phyloP scores from a whole-genome alignment of 257 asterid species.

The Scutellaria barbata region DNA sequence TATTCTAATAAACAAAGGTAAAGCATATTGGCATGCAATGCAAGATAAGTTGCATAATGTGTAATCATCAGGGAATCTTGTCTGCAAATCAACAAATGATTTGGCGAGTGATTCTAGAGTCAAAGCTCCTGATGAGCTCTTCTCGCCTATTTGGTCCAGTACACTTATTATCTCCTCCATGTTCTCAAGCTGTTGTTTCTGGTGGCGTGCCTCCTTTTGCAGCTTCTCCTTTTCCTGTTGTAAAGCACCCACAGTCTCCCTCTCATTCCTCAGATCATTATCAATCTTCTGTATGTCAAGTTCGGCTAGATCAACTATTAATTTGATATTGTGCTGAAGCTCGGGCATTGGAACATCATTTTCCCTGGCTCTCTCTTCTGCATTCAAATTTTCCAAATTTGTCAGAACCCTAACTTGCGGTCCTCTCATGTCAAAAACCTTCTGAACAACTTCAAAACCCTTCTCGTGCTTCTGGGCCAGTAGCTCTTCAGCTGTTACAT shows the following conservation, averaged over 20 bases:
- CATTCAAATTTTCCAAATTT: constrained; percentile 82
- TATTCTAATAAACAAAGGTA: constrained; percentile 75
- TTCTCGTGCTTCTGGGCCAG: constrained; percentile 78
- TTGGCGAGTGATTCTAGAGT: constrained; percentile 76
- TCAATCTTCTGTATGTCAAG: constrained; percentile 81
- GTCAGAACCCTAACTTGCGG: constrained; percentile 94
- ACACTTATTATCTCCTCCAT: constrained; percentile 60
- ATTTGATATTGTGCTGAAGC: constrained; percentile 80
- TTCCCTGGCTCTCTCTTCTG: constrained; percentile 77
- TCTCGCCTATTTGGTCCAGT: constrained; percentile 63
- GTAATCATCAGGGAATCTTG: constrained; percentile 64
- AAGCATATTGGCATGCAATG: constrained; percentile 86
- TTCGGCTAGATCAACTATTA: constrained; percentile 77
- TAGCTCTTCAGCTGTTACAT: constrained; percentile 77
- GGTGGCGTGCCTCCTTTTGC: constrained; percentile 60
- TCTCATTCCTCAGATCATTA: constrained; percentile 80
- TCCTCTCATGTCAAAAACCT: constrained; percentile 95
- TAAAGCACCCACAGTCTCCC: constrained; percentile 81
- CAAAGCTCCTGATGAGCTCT: constrained; percentile 61
- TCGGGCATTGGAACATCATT: constrained; percentile 90
- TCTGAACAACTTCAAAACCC: constrained; percentile 75
- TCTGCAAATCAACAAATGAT: constrained; percentile 65
- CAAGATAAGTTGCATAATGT: constrained; percentile 71
- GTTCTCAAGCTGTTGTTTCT: constrained; percentile 69
- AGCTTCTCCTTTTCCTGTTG: constrained; percentile 83